Base-by-base conservation (phyloP, 148 eudicot species). In the Linanthus parryae region DNA sequence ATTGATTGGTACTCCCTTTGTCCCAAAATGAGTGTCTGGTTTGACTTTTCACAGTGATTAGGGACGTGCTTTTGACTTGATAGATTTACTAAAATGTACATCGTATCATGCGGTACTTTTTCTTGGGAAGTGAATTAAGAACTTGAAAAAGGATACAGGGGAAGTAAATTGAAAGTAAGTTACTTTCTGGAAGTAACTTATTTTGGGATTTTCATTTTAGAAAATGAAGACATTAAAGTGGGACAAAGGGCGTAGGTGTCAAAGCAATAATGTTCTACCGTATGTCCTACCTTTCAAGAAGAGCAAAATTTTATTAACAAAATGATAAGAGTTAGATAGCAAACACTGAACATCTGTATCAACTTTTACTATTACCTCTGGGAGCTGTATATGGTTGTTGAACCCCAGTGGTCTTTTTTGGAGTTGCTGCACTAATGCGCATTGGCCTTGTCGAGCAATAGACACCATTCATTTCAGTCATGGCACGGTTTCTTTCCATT, bases 371-470 rank as follows among this genome's bases (percentile, higher is more conserved):
- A 27, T 19, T 71, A 92, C 98, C 88, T 80, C 85, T 87, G 35
- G 80, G 61, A 16, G 71, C 78, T 29, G 78, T 57, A 81, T 81
- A 86, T 25, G 51, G 88, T 36, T 77, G 96, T 72, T 79, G 96
- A 33, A 80, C 57, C 8, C 74, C 85, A 27, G 88, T 67, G 21
- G 83, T 44, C 76, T 92, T 92, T 67, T 87, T 87, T 18, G 99
- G 96, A 20, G 99, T 88, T 3, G 99, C 99, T 25, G 96, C 94
- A 78, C 99, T 84, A 30, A 92, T 92, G 43, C 96, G 84, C 99
- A 92, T 92, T 7, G 94, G 88, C 79, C 99, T 79, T 14, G 90
- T 84, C 26, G 84, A 84, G 64, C 96, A 92, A 70, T 81, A 81
- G 13, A 74, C 64, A 45, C 99, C 99, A 70, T 92, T 92, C 99